Evolutionary conservation across 257 asterid genomes (phyloP).

Genomic region (Striga asiatica): DNA sequence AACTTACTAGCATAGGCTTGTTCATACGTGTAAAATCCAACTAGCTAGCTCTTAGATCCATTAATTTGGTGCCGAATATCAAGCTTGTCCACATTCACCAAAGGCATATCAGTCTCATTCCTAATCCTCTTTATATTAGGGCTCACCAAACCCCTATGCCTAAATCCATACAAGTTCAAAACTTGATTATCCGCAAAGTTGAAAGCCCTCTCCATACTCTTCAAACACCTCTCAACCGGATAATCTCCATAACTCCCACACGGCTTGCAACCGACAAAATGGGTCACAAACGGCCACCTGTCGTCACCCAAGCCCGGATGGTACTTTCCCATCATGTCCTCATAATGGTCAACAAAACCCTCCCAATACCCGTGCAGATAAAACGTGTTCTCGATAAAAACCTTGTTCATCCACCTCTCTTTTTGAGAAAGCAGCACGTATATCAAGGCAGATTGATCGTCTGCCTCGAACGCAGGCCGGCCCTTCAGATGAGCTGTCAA

Average conservation of each 20-base stretch:
- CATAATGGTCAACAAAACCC: slow-evolving; percentile 30
- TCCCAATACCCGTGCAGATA: slow-evolving; percentile 44
- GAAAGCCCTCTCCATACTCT: slow-evolving; percentile 41
- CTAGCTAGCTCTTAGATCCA: slow-evolving; percentile 42
- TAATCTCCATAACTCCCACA: slow-evolving; percentile 40
- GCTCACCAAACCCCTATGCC: slow-evolving; percentile 31
- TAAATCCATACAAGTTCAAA: slow-evolving; percentile 28
- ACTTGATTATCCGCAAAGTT: slow-evolving; percentile 50
- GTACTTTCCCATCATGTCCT: slow-evolving; percentile 21
- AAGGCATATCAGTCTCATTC: slow-evolving; percentile 25
- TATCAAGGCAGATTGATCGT: slow-evolving; percentile 36
- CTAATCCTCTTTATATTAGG: slow-evolving; percentile 31
- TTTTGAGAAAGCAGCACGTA: slow-evolving; percentile 22
- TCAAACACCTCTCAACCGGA: slow-evolving; percentile 35
- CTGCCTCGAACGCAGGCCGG: slow-evolving; percentile 40
- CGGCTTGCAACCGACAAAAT: slow-evolving; percentile 42
- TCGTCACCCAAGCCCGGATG: slow-evolving; percentile 33
- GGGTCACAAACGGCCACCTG: slow-evolving; percentile 49
- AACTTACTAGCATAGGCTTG: neutral
- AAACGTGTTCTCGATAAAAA: slow-evolving; percentile 35
- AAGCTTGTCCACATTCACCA: slow-evolving; percentile 58
- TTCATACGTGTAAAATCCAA: slow-evolving; percentile 5
- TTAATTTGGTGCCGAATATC: slow-evolving; percentile 53
- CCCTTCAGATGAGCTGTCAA: slow-evolving; percentile 32
- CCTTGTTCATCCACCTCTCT: slow-evolving; percentile 35